Conservation (phyloP, 73 alveolate genomes). For the Urostyla sp. region DNA sequence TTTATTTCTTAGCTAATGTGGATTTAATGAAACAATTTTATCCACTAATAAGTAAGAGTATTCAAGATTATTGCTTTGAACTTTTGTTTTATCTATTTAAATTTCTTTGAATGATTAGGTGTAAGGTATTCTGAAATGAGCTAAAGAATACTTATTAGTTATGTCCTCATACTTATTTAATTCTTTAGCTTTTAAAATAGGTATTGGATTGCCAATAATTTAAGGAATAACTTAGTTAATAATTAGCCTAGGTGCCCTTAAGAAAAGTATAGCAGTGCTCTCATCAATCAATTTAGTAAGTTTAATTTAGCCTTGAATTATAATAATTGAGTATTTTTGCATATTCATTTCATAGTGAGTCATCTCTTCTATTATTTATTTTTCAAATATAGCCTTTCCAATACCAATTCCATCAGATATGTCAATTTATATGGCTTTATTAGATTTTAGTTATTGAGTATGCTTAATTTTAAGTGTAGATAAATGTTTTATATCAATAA, state of each 20-base stretch:
- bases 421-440: slow-evolving; percentile 23
- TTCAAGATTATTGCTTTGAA: slow-evolving; percentile 8
- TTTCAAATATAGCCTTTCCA: slow-evolving; percentile 13
- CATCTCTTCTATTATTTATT: slow-evolving; percentile 50
- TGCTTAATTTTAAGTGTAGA: background rate
- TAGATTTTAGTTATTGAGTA: slow-evolving; percentile 12
- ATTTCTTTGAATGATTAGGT: slow-evolving; percentile 5
- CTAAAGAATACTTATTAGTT: background rate
- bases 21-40: slow-evolving; percentile 2
- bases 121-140: slow-evolving; percentile 34
- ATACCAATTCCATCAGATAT: slow-evolving; percentile 53
- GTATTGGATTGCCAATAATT: slow-evolving; percentile 29
- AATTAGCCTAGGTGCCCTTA: slow-evolving; percentile 16
- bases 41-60: slow-evolving; percentile 13
- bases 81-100: slow-evolving; percentile 16
- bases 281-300: slow-evolving; percentile 37
- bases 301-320: slow-evolving; percentile 39
- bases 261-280: slow-evolving; percentile 32
- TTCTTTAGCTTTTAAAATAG: slow-evolving; percentile 25
- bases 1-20: slow-evolving; percentile 20
- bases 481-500: background rate
- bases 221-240: slow-evolving; percentile 20
- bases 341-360: background rate
- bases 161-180: slow-evolving; percentile 13
- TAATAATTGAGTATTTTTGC: background rate